phyloP scores from a whole-genome alignment of 2,329 filamentous ascomycete genomes.

The Fusarium bulbicola region DNA sequence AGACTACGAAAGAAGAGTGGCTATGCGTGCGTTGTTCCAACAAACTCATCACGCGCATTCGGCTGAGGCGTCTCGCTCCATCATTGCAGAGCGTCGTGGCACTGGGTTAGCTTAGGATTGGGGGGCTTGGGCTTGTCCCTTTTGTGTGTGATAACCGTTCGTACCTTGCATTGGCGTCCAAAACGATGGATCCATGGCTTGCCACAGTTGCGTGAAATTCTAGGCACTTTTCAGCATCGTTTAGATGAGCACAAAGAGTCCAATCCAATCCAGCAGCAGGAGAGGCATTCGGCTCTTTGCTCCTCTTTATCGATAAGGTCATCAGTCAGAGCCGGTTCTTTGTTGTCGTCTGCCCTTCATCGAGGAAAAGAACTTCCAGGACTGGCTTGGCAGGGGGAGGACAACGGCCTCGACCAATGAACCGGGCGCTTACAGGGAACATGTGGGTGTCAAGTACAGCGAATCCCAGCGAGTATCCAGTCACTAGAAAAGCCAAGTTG shows the following conservation, averaged over 20 bases:
- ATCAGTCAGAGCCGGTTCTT: neutral
- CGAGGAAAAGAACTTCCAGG: constrained; percentile 13
- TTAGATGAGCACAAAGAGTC: constrained; percentile 28
- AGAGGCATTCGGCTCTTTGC: neutral
- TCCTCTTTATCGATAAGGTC: constrained; percentile 26
- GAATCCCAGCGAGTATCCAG: constrained; percentile 28
- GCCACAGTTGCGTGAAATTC: constrained; percentile 24
- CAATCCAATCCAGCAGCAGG: constrained; percentile 27
- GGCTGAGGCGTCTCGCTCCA: constrained; percentile 27
- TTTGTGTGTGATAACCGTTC: constrained; percentile 30
- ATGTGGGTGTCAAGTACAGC: constrained; percentile 7
- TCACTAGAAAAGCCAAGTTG: constrained; percentile 23
- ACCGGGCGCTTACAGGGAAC: constrained; percentile 26
- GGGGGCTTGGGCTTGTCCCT: constrained; percentile 9
- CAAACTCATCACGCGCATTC: constrained; percentile 22
- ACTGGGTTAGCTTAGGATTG: constrained; percentile 9
- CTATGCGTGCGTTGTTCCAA: constrained; percentile 8
- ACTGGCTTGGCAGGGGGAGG: constrained; percentile 40
- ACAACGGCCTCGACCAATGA: constrained; percentile 33
- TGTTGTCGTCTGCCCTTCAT: constrained; percentile 4
- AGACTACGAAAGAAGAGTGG: neutral
- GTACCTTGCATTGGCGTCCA: constrained; percentile 38
- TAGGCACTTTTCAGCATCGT: constrained; percentile 24
- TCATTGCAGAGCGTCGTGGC: constrained; percentile 29
- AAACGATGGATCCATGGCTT: neutral